phyloP scores from a whole-genome alignment of 1,284 basidiomycete species.

The Mycena sp. region DNA sequence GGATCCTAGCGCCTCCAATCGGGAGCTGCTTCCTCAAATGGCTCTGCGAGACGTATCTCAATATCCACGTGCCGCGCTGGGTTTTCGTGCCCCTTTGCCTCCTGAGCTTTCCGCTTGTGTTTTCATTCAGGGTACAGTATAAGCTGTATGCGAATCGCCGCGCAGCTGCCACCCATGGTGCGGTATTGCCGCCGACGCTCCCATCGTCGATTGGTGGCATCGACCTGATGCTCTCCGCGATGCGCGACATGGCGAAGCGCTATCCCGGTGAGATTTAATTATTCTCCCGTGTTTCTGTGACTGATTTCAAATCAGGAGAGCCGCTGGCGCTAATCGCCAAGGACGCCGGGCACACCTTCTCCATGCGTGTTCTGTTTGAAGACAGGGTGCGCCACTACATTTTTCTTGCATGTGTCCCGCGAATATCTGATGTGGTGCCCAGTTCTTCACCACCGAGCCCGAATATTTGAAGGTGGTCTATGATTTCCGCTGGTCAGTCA shows the following conservation, averaged over 20 bases:
- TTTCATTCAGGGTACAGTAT: slow-evolving; percentile 10
- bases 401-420: neutral
- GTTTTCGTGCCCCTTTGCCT: slow-evolving; percentile 1
- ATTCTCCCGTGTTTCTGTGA: neutral
- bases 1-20: slow-evolving; percentile 2
- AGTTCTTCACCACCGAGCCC: slow-evolving; percentile 53
- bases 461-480: slow-evolving; percentile 47
- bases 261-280: slow-evolving; percentile 8
- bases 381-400: slow-evolving; percentile 35
- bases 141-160: neutral
- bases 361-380: slow-evolving; percentile 39
- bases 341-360: slow-evolving; percentile 22
- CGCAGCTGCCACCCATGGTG: slow-evolving; percentile 4
- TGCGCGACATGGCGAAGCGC: neutral
- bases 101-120: slow-evolving; percentile 10
- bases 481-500: neutral
- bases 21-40: slow-evolving; percentile 9
- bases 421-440: neutral
- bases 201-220: slow-evolving; percentile 14
- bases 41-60: slow-evolving; percentile 2
- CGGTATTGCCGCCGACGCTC: neutral
- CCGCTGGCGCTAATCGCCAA: neutral
- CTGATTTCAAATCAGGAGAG: slow-evolving; percentile 13
- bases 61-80: slow-evolving; percentile 3
- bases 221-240: neutral